These are phyloP conservation scores for Erodium moschatum DNA, from an alignment of 441 rosid genomes.

Conservation along the genomic window DNA sequence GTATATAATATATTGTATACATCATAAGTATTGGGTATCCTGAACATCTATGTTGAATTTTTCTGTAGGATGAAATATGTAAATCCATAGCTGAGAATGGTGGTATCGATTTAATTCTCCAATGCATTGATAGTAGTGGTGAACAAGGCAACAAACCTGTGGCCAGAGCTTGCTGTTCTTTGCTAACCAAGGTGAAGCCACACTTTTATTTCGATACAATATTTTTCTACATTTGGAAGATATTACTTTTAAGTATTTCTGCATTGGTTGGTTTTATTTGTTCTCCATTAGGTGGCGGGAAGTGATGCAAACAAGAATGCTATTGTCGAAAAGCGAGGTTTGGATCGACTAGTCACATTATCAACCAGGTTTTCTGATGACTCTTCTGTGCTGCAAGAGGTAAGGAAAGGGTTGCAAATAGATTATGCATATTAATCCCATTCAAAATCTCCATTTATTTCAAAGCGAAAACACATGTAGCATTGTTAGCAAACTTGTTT, in stretches of 20 bases:
- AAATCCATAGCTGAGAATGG: constrained; percentile 79
- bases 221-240: background rate
- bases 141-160: constrained; percentile 62
- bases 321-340: constrained; percentile 65
- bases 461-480: background rate
- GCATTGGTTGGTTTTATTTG: constrained; percentile 17
- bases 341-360: constrained; percentile 55
- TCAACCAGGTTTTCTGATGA: constrained; percentile 68
- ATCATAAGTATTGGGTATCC: background rate
- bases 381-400: constrained; percentile 82
- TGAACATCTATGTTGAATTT: constrained; percentile 1
- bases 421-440: background rate
- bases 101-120: constrained; percentile 67
- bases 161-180: constrained; percentile 69
- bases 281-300: constrained; percentile 64
- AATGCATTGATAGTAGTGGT: constrained; percentile 66
- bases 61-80: constrained; percentile 78
- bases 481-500: background rate
- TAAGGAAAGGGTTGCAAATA: constrained; percentile 17
- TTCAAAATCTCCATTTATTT: background rate
- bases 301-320: constrained; percentile 76
- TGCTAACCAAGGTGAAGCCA: constrained; percentile 56
- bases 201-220: background rate
- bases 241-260: constrained; percentile 4
- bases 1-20: no score